Evolutionary conservation across 2,329 filamentous ascomycete genomes (phyloP).

Genomic region (Cladosporium sphaerospermum): DNA sequence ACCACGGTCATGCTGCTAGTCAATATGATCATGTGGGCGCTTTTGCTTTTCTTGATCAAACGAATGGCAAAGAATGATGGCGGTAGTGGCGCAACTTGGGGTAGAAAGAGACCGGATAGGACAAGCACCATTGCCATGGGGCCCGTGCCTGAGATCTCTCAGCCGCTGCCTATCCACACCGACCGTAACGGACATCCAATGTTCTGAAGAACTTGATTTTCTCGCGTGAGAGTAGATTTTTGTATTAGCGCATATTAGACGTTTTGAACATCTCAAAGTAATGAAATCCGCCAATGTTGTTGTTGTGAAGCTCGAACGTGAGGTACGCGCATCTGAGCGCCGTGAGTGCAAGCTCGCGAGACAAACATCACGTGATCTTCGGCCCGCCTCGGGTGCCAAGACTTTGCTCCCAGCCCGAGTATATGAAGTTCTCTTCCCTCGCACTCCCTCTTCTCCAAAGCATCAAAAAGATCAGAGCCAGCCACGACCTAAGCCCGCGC

Average conservation of each 20-base stretch:
- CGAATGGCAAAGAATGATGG: neutral
- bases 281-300: neutral
- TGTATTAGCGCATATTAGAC: neutral
- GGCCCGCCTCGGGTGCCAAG: constrained; percentile 4
- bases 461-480: constrained; percentile 60
- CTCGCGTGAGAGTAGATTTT: neutral
- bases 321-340: too few species aligned
- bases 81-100: neutral
- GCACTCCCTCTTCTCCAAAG: constrained; percentile 32
- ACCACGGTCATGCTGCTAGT: constrained; percentile 35
- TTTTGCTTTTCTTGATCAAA: constrained; percentile 12
- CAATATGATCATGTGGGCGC: constrained; percentile 15
- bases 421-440: constrained; percentile 13
- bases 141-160: neutral
- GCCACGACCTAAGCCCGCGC: constrained; percentile 62
- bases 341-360: too few species aligned
- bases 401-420: neutral
- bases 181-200: constrained; percentile 8
- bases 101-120: constrained; percentile 13
- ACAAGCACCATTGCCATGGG: constrained; percentile 10
- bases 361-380: neutral
- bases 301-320: neutral
- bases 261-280: neutral
- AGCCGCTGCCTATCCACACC: neutral
- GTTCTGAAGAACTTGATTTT: neutral